A percentile compares a stretch with the other conserved stretches of the same genome.
These are phyloP conservation scores for Paradendryphiella salina DNA, from an alignment of 2,329 filamentous ascomycete genomes.

Conservation along the genomic window DNA sequence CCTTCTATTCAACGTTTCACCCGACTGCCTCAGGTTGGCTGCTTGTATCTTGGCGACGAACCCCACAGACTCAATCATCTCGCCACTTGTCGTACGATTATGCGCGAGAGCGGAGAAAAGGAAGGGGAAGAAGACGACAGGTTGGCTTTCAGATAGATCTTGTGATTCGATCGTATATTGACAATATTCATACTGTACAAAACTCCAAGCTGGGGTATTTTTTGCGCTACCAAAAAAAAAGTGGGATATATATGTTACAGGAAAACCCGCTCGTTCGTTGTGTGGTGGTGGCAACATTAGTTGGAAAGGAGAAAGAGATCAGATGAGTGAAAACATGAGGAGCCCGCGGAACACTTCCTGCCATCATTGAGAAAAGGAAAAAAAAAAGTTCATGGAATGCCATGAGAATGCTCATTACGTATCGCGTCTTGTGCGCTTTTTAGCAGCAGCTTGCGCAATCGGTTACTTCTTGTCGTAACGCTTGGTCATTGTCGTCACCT, in stretches of 20 bases:
- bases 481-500: slow-evolving; percentile 21
- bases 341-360: slow-evolving; percentile 43
- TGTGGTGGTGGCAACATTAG: slow-evolving; percentile 1
- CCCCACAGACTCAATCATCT: neutral
- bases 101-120: neutral
- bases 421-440: slow-evolving; percentile 6
- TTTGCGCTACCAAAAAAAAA: slow-evolving; percentile 4
- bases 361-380: slow-evolving; percentile 16
- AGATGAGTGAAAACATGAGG: slow-evolving; percentile 14
- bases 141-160: neutral
- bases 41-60: neutral
- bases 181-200: neutral
- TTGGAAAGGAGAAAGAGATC: neutral
- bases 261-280: neutral
- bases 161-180: too few relatives aligned
- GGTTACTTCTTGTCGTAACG: neutral
- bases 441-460: neutral
- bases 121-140: neutral
- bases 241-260: slow-evolving; percentile 4
- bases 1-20: neutral
- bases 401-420: slow-evolving; percentile 4
- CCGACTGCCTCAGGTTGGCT: neutral
- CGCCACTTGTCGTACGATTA: neutral
- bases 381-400: slow-evolving; percentile 7
- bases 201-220: neutral